Percentiles rank a stretch among this genome's conserved stretches.
Conservation (phyloP, 192 early-diverging fungal species). For the Coemansia pectinata region DNA sequence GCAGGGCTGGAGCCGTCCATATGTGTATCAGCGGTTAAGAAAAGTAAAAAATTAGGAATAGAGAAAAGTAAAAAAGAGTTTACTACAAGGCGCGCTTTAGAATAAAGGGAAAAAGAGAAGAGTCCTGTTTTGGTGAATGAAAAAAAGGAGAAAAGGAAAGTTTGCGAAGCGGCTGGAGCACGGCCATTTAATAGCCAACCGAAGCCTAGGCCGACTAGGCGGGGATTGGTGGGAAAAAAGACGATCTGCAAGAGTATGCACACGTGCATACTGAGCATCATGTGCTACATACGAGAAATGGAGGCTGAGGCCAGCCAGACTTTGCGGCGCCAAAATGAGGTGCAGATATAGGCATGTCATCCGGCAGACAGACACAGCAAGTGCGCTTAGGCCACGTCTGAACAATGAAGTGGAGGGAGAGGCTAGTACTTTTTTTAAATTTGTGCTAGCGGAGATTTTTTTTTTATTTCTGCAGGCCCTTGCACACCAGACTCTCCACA, state of each 20-base stretch:
- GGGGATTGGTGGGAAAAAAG: conserved; percentile 41
- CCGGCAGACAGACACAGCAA: neutral
- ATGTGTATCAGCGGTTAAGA: neutral
- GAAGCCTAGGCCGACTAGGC: conserved; percentile 19
- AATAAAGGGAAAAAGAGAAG: neutral
- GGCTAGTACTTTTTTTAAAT: neutral
- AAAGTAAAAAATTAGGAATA: neutral
- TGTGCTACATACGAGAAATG: conserved; percentile 3
- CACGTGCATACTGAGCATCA: conserved; percentile 23
- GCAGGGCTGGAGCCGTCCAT: conserved; percentile 50
- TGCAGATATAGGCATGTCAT: neutral
- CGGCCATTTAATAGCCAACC: conserved; percentile 42
- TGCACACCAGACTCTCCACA: neutral
- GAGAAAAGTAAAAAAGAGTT: neutral
- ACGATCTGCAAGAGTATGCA: conserved; percentile 25
- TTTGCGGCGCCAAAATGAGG: neutral
- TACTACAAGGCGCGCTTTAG: neutral
- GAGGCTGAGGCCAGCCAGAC: conserved; percentile 1
- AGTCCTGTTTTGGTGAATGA: conserved; percentile 4
- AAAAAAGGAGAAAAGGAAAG: neutral
- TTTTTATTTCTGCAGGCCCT: neutral
- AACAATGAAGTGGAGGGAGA: neutral
- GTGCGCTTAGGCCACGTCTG: neutral
- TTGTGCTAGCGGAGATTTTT: neutral
- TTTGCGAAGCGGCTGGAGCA: conserved; percentile 10